Base-by-base conservation (phyloP, 768 basidiomycete genomes). In the Suillus subalutaceus region DNA sequence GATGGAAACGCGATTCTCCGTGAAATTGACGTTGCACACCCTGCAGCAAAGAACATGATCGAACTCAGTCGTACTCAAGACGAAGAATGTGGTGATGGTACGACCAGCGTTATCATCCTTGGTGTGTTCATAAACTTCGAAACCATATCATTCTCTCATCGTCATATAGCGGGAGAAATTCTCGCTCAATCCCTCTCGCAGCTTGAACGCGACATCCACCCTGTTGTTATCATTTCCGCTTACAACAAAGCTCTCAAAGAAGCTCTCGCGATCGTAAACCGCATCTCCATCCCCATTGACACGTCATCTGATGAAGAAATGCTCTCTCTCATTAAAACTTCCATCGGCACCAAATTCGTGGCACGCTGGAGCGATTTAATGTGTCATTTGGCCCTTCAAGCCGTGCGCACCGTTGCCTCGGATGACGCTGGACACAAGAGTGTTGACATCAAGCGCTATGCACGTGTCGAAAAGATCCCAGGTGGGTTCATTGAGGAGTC, bases 1-100 rank as follows among this genome's bases (percentile, higher is more conserved):
- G 97, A 99, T 73, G 97, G 97, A n/a, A 98, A 99, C 73, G 96
- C 97, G 2, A 99, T 99, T 68, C 82, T 99, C 48, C 90, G 97
- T 63, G 97, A 99, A 79, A 99, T 99, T 71, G 97, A 99, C 71
- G 97, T 99, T 38, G 96, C 96, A 2, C 97, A 99, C 72, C 97
- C 97, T 4, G 97, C 97, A 35, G 97, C 97, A 32, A 99, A 99
- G 83, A 97, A 96, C 71, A 99, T 99, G 97, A 97, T 99, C 69
- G 97, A 99, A 80, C 88, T 99, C 13, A 94, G 94, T 72, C 81
- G 97, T 75, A 99, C 97, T 1, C 97, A 99, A 78, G 97, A 99
- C 72, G 97, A 99, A 80, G 97, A 99, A 74, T 97, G 97, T 70
- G 97, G 97, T 57, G 97, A 98, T 78, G 97, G 97, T 66, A 99